Evolutionary conservation across 805 yeast genomes (phyloP), one percentile per base, ranked within the genome.

Genomic region (Nakazawaea anatomiae): DNA sequence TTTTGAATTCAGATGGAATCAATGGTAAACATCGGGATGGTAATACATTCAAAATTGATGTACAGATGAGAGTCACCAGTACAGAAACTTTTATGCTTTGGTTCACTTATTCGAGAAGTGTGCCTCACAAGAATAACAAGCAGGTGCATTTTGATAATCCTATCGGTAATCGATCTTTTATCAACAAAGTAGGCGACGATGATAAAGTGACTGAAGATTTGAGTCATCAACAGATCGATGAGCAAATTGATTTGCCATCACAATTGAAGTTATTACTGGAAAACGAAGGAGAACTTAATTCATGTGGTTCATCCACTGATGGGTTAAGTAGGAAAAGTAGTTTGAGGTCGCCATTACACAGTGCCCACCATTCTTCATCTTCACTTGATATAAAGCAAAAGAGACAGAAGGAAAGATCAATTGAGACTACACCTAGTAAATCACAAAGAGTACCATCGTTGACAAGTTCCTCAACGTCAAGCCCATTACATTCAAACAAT

Each of bases 31-130:
- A 89, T 61, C 62, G 79, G 30, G 91, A 87, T 66, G 96, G 96
- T 0, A 71, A 79, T 28, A 48, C 57, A 3, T 68, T 90, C 30
- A 76, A 75, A 51, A 75, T 91, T 39, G 97, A 91, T 67, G 79
- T 88, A 11, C 97, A 91, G 65, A 62, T 92, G 47, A 74, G 97
- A 52, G 87, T 88, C 3, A 72, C 87, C 32, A 75, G 79, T 25
- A 60, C 71, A 11, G 82, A 79, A 18, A 72, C 82, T 6, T 75
- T 77, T 48, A 82, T 88, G 3, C 66, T 91, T 25, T 92, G 97
- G 97, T 76, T 92, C 9, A 89, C 96, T 0, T 90, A 87, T 62
- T 84, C 92, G 1, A 80, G 92, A 58, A 36, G 14, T 35, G 39
- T 31, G 27, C 10, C 44, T 2, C 42, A 36, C 14, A 38, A 42